Percentiles rank a stretch among this genome's conserved stretches.
Conservation (phyloP, 2,329 filamentous ascomycete species). For the Epichloe aotearoae region DNA sequence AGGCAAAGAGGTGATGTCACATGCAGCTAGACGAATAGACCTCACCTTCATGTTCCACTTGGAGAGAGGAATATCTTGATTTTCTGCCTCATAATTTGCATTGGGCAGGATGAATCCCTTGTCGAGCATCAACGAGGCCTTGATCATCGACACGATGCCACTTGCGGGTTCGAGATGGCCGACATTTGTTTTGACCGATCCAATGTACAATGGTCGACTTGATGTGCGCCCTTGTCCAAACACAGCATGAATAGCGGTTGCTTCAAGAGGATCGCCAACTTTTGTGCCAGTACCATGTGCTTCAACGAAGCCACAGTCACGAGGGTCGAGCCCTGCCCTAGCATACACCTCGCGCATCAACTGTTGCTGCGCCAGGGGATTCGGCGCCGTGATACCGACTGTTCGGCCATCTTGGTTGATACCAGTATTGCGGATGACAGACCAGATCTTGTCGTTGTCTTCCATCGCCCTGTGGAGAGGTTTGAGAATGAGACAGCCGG, state of each 20-base stretch:
- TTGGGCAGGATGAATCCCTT: conserved; percentile 36
- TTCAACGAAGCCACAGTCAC: conserved; percentile 26
- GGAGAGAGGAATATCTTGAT: conserved; percentile 34
- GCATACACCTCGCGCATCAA: conserved; percentile 26
- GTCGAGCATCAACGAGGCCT: conserved; percentile 37
- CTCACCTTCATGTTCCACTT: conserved; percentile 38
- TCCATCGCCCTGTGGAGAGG: conserved; percentile 38
- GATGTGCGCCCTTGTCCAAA: conserved; percentile 27
- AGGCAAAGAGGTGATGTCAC: neutral
- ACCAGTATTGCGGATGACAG: conserved; percentile 35
- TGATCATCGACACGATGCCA: conserved; percentile 38
- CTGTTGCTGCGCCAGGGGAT: conserved; percentile 30
- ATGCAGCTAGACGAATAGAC: conserved; percentile 17
- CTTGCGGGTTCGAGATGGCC: conserved; percentile 39
- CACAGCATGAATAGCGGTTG: conserved; percentile 31
- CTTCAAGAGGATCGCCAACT: conserved; percentile 43
- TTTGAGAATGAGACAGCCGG: conserved; percentile 42
- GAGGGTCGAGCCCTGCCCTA: conserved; percentile 14
- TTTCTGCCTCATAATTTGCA: conserved; percentile 34
- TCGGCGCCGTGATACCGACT: conserved; percentile 37
- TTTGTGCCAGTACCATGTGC: conserved; percentile 44
- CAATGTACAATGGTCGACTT: conserved; percentile 30
- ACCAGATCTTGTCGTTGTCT: conserved; percentile 41
- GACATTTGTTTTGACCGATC: conserved; percentile 37
- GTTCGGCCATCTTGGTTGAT: conserved; percentile 43